Conservation (phyloP, 768 basidiomycete genomes). For the Tulasnella sp. region DNA sequence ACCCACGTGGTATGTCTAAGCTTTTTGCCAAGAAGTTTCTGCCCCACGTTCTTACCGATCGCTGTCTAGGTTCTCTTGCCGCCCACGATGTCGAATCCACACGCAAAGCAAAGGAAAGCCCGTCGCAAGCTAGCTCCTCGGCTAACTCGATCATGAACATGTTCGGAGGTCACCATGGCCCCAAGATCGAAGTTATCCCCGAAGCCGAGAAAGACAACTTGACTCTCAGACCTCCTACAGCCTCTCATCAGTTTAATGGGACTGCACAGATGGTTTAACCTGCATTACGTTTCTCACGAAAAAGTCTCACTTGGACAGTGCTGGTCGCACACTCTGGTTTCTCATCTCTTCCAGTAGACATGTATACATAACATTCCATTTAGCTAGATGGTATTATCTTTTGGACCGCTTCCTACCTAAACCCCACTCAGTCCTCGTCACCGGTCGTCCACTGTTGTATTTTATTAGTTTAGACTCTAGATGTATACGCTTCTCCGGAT, state of each 20-base stretch:
- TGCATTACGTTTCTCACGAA: not conserved
- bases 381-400: not conserved
- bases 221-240: not conserved
- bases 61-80: not conserved
- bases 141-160: constrained; percentile 1
- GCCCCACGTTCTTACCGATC: not conserved
- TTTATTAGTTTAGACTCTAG: not conserved
- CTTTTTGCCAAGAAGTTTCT: not conserved
- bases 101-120: not conserved
- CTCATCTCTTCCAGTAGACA: not conserved
- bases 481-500: not conserved
- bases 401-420: not conserved
- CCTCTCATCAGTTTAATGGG: not conserved
- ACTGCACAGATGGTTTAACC: not conserved
- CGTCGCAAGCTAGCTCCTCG: not conserved
- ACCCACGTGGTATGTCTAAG: not conserved
- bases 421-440: not conserved
- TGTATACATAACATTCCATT: not conserved
- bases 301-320: not conserved
- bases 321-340: not conserved
- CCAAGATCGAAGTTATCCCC: not conserved
- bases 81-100: constrained; percentile 11
- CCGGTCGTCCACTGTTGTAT: not conserved
- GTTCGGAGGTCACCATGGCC: not conserved
- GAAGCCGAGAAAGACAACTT: not conserved